Conservation (phyloP, 1,284 basidiomycete genomes). For the Xerocomus tenax region DNA sequence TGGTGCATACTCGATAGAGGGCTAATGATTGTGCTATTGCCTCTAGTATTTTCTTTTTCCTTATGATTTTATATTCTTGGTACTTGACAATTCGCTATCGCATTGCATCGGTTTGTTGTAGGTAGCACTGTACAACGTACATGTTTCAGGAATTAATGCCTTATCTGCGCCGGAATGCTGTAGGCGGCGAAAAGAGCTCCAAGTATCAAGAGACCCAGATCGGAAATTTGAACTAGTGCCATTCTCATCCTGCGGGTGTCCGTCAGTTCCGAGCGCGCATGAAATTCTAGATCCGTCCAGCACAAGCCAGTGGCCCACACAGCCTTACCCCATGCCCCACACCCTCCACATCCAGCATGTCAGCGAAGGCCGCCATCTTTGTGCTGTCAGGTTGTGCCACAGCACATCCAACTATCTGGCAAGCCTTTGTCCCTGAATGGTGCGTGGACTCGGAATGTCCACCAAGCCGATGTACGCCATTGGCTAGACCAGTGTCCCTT, state of each 20-base stretch:
- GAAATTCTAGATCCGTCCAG: slow-evolving; percentile 20
- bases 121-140: slow-evolving; percentile 25
- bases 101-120: slow-evolving; percentile 27
- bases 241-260: slow-evolving; percentile 12
- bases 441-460: background rate
- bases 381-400: slow-evolving; percentile 11
- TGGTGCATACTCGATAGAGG: slow-evolving; percentile 26
- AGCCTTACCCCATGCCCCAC: slow-evolving; percentile 27
- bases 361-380: slow-evolving; percentile 21
- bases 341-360: slow-evolving; percentile 15
- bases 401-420: background rate
- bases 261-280: slow-evolving; percentile 11
- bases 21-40: slow-evolving; percentile 28
- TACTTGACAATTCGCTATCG: slow-evolving; percentile 22
- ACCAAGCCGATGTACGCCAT: background rate
- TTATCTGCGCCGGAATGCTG: background rate
- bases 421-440: background rate
- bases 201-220: background rate
- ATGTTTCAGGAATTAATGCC: slow-evolving; percentile 11
- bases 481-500: background rate
- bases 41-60: slow-evolving; percentile 16
- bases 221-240: slow-evolving; percentile 1
- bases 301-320: slow-evolving; percentile 3
- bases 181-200: background rate
- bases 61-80: slow-evolving; percentile 31